Conservation (phyloP, 495 filamentous ascomycete species). For the Penicillium herquei region DNA sequence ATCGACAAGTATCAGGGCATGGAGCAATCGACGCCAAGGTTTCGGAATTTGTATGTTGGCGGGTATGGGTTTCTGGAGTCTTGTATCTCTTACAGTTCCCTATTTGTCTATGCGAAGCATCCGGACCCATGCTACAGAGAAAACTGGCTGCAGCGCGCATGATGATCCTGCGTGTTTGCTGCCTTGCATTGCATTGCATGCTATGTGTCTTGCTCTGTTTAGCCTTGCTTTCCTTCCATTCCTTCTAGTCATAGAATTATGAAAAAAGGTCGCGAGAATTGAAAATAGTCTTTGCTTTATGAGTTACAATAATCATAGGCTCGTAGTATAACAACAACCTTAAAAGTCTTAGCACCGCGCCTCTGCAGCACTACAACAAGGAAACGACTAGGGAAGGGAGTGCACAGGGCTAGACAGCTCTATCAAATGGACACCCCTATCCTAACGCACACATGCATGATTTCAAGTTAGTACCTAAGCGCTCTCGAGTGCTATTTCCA, state of each 20-base stretch:
- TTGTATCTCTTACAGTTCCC: conserved; percentile 9
- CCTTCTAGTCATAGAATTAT: conserved; percentile 46
- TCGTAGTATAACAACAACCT: no score
- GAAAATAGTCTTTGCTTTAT: conserved; percentile 13
- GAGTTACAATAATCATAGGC: neutral
- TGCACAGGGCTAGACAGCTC: no score
- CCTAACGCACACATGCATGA: no score
- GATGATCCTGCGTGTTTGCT: conserved; percentile 30
- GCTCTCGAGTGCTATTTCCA: no score
- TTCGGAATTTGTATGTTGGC: conserved; percentile 19
- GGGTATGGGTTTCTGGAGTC: conserved; percentile 12
- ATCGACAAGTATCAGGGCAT: conserved; percentile 27
- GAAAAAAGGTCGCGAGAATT: conserved; percentile 44
- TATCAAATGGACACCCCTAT: no score
- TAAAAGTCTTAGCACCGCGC: no score
- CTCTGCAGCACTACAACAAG: neutral
- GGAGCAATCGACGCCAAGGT: conserved; percentile 25
- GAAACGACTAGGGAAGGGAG: neutral
- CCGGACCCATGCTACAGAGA: conserved; percentile 28
- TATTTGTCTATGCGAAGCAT: conserved; percentile 23
- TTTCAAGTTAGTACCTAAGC: no score
- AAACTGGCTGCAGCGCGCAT: conserved; percentile 34
- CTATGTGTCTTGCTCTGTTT: conserved; percentile 35
- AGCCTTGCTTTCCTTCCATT: conserved; percentile 40
- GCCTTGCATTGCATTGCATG: conserved; percentile 27